Evolutionary conservation across 352 stramenopile species (phyloP), one percentile per base, ranked within the genome.

Genomic region (Phytophthora pinifolia): DNA sequence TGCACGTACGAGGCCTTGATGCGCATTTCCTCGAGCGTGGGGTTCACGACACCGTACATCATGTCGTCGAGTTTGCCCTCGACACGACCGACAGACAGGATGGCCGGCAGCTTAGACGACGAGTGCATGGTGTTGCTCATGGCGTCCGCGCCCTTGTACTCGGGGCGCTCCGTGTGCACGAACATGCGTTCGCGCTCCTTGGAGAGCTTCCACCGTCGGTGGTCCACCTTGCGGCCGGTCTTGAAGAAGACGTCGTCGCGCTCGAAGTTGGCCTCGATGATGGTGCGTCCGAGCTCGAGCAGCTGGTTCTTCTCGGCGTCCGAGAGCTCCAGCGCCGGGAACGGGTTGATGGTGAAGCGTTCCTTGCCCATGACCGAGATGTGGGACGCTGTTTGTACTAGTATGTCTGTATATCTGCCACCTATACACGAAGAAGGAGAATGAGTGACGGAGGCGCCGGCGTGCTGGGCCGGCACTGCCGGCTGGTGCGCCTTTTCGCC

Each of bases 1-100:
- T 72, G 58, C 4, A 72, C 59, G 46, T 76, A 76, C 15, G 62
- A 65, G 9, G 66, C 59, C 41, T 73, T 76, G 54, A 76, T 71
- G 31, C 62, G 59, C 63, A 74, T 76, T 5, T 63, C 54, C 18
- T 73, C 64, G 22, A 69, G 51, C 14, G 67, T 74, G 15, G 64
- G 59, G 36, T 68, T 71, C 9, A 74, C 55, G 3, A 71, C 55
- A 14, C 67, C 67, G 47, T 53, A 76, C 67, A 76, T 76, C 49
- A 76, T 67, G 46, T 76, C 67, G 60, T 76, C 64, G 12, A 76
- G 51, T 7, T 62, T 65, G 6, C 67, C 67, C 13, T 62, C 54
- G 13, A 70, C 53, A 3, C 50, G 54, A 15, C 62, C 67, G n/a
- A 76, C 54, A 0, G 58, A 69, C 2, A 76, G 54, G 31, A 76